A percentile compares a stretch with the other conserved stretches of the same genome.
Conservation (phyloP, 352 stramenopile species). For the Stramenopiles sp. region DNA sequence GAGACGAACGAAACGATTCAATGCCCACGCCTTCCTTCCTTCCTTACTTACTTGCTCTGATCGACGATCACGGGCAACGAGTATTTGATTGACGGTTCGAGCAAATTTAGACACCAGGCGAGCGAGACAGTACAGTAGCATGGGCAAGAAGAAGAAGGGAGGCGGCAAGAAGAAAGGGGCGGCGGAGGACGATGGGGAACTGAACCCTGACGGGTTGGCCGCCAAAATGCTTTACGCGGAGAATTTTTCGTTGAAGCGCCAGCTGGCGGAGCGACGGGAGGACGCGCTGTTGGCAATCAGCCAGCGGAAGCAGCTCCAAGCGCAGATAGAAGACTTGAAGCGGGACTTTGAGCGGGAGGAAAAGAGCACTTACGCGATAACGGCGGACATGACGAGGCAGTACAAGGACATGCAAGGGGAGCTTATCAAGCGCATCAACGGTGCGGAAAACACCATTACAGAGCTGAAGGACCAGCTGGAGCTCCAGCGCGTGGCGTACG, state of each 20-base stretch:
- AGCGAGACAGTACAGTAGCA: too few relatives aligned
- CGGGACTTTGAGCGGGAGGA: constrained; percentile 59
- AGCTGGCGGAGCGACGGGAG: constrained; percentile 53
- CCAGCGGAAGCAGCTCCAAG: constrained; percentile 59
- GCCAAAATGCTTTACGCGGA: background rate
- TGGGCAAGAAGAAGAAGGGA: background rate
- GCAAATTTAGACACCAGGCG: too few relatives aligned
- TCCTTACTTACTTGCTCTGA: too few relatives aligned
- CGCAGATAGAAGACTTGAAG: constrained; percentile 49
- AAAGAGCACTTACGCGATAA: constrained; percentile 69
- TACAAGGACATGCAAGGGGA: constrained; percentile 90
- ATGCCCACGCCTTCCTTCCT: too few relatives aligned
- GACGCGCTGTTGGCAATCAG: constrained; percentile 55
- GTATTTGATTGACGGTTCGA: too few relatives aligned
- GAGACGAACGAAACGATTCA: too few relatives aligned
- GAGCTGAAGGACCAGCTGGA: constrained; percentile 75
- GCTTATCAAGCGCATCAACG: constrained; percentile 53
- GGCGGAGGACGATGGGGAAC: background rate
- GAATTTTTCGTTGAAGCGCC: background rate
- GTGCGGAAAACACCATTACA: constrained; percentile 68
- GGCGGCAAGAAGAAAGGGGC: background rate
- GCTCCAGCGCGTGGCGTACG: constrained; percentile 49
- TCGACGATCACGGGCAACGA: too few relatives aligned
- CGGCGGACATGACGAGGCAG: constrained; percentile 79
- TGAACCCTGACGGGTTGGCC: background rate